Evolutionary conservation across 23 red algal genomes (phyloP).

Genomic region (Gracilaria vermiculophylla): DNA sequence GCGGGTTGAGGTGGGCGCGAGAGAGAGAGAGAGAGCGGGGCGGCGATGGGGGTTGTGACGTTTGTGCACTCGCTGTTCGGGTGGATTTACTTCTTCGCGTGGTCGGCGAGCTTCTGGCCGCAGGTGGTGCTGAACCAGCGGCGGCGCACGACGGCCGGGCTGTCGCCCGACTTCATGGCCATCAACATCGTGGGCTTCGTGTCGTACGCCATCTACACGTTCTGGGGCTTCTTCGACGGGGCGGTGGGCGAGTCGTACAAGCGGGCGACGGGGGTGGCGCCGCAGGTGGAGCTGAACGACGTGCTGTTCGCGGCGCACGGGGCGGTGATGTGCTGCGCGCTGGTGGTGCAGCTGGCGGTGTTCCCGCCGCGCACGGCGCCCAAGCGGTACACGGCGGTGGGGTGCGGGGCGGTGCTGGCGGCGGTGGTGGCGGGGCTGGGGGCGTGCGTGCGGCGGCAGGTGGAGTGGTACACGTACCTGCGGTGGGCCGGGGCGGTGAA

Average conservation of each 20-base stretch:
- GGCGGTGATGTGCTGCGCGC: constrained; percentile 51
- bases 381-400: not conserved
- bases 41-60: not conserved
- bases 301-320: constrained; percentile 73
- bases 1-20: not conserved
- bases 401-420: no score
- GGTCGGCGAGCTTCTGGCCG: constrained; percentile 72
- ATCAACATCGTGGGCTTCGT: constrained; percentile 82
- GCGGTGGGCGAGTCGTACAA: constrained; percentile 25
- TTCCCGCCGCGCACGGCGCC: constrained; percentile 56
- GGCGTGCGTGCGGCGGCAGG: not conserved
- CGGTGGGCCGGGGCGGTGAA: constrained; percentile 30
- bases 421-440: constrained; percentile 3
- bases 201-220: constrained; percentile 75
- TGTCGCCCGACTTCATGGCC: constrained; percentile 70
- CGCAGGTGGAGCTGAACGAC: constrained; percentile 67
- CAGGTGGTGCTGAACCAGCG: constrained; percentile 59
- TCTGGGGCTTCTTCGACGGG: constrained; percentile 11
- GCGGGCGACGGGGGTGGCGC: constrained; percentile 22
- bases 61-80: constrained; percentile 55
- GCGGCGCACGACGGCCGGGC: constrained; percentile 47
- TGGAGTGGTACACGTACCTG: constrained; percentile 58
- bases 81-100: constrained; percentile 76
- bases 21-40: not conserved
- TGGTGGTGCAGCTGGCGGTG: constrained; percentile 36